Base-by-base conservation (phyloP, 164 flowering plant genomes). In the Magnolia officinalis region DNA sequence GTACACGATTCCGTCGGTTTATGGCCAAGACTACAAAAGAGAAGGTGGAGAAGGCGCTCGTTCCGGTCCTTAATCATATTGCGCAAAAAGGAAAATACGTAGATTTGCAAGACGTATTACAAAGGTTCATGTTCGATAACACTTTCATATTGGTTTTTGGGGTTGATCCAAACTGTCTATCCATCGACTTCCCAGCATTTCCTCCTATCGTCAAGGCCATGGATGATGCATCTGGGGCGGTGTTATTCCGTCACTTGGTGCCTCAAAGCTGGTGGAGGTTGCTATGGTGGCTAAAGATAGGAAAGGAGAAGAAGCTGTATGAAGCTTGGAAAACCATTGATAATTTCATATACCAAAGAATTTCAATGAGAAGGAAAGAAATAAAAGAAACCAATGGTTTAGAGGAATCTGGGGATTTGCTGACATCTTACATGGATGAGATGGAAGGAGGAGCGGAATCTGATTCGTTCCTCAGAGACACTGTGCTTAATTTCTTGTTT, bases 241-340 rank as follows among this genome's bases (percentile, higher is more conserved):
- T 82, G 8, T 20, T 84, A 10, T 37, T 20, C 26, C 65, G 85
- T 58, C 80, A 79, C 50, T 8, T 71, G 0, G 45, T 82, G 63
- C 85, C 85, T 6, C 21, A 69, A 11, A 52, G 49, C 0, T 67
- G 77, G 49, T 82, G 83, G 85, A 81, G 73, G 74, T 51, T 82
- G 4, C 72, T 70, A 64, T 67, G 77, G 5, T 74, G 58, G 79
- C 59, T 82, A 1, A 20, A 49, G 2, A 29, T 82, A 14, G 83
- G 85, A 14, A 9, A 21, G 49, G 87, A 84, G 67, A 75, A 64
- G 69, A 79, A 74, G 55, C 21, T 77, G 51, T 63, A 66, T 6
- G 50, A 71, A 26, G 75, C 78, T 3, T 19, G 51, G 68, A 49
- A 26, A 24, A 63, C 24, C 37, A 67, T 26, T 79, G 82, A 82